Conservation (phyloP, 1,139 yeast species). For the Blastobotrys arbuscula region DNA sequence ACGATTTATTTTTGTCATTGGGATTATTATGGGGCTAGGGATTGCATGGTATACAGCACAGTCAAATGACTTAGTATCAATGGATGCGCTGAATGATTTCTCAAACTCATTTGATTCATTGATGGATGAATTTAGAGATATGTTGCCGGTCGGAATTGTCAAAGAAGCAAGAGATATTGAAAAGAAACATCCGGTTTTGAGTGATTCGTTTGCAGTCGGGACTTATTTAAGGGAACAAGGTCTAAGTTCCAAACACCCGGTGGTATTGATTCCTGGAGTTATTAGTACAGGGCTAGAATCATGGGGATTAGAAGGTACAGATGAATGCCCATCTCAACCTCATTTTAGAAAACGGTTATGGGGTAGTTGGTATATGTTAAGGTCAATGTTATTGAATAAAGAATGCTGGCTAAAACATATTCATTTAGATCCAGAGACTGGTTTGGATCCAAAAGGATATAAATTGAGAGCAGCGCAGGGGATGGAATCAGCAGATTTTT, state of each 20-base stretch:
- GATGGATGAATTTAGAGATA: constrained; percentile 32
- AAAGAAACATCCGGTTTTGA: constrained; percentile 27
- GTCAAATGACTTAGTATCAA: constrained; percentile 35
- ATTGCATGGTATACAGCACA: constrained; percentile 62
- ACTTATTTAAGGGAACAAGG: constrained; percentile 54
- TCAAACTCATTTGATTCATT: constrained; percentile 41
- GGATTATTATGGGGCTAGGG: constrained; percentile 64
- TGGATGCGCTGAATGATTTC: constrained; percentile 52
- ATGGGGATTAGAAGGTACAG: constrained; percentile 74
- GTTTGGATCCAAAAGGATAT: constrained; percentile 81
- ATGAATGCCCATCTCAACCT: constrained; percentile 74
- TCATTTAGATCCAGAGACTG: constrained; percentile 84
- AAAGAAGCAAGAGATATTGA: constrained; percentile 55
- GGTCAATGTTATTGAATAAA: constrained; percentile 88
- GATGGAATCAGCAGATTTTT: constrained; percentile 94
- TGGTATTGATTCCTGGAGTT: constrained; percentile 92
- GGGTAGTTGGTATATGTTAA: constrained; percentile 95
- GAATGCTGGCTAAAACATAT: constrained; percentile 90
- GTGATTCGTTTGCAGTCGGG: constrained; percentile 88
- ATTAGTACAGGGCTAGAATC: constrained; percentile 92
- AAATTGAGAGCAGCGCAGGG: constrained; percentile 90
- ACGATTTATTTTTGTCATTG: constrained; percentile 41
- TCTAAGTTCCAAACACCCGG: constrained; percentile 59
- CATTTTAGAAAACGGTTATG: constrained; percentile 89
- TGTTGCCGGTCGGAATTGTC: constrained; percentile 59